Percentiles rank a stretch among this genome's conserved stretches.
Conservation (phyloP, 306 rosid species). For the Vigna angularis region DNA sequence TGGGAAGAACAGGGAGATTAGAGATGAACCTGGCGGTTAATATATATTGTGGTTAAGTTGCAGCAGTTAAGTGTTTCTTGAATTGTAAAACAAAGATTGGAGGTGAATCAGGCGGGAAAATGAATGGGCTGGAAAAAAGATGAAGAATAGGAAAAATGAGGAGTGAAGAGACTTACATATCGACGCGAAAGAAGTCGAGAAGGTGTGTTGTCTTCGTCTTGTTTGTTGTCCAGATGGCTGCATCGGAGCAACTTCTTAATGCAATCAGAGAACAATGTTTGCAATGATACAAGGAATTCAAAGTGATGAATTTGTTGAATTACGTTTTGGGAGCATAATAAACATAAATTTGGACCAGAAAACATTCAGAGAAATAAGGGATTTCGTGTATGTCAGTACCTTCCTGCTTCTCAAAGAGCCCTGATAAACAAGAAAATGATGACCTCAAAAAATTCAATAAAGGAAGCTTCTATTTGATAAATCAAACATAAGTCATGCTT, state of each 20-base stretch:
- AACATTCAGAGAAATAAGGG: not conserved
- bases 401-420: slow-evolving; percentile 48
- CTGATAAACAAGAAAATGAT: slow-evolving; percentile 36
- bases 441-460: not conserved
- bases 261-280: not conserved
- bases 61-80: slow-evolving; percentile 15
- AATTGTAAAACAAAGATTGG: slow-evolving; percentile 3
- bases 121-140: not conserved
- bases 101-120: not conserved
- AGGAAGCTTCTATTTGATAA: slow-evolving; percentile 30
- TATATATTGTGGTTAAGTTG: not conserved
- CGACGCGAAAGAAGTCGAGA: slow-evolving; percentile 54
- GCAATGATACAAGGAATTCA: not conserved
- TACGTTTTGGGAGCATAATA: slow-evolving; percentile 45
- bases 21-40: too few species aligned
- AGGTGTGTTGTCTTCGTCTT: slow-evolving; percentile 37
- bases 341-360: not conserved
- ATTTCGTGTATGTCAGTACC: slow-evolving; percentile 40
- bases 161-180: slow-evolving; percentile 44
- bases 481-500: not conserved
- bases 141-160: not conserved
- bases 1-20: slow-evolving; percentile 69
- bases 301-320: slow-evolving; percentile 27
- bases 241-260: slow-evolving; percentile 24
- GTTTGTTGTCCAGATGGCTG: slow-evolving; percentile 61